Percentiles rank a stretch among this genome's conserved stretches.
Conservation (phyloP, 106 monocot genomes). For the Amphibolis antarctica region DNA sequence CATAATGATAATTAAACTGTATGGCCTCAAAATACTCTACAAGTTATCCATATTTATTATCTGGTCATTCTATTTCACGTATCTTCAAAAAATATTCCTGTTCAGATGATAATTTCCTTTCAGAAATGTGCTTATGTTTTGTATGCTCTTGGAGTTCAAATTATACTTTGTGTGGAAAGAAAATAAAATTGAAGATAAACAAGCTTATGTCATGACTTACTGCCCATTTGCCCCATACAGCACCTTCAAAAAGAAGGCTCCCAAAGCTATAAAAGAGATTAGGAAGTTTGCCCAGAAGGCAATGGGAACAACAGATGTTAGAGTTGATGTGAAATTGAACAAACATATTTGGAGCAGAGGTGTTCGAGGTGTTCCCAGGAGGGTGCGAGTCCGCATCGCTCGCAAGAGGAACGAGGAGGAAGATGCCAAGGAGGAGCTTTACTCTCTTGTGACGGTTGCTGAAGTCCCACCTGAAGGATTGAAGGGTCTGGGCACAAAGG, state of each 20-base stretch:
- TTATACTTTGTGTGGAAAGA: no score
- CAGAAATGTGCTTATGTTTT: background rate
- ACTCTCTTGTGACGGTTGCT: constrained; percentile 21
- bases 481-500: constrained; percentile 20
- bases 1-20: no score
- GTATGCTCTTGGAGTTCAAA: no score
- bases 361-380: constrained; percentile 9
- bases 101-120: no score
- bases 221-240: background rate
- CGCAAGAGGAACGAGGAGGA: constrained; percentile 25
- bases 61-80: no score
- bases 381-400: constrained; percentile 12
- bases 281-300: constrained; percentile 12
- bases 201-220: background rate
- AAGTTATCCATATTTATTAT: no score
- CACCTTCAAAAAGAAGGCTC: constrained; percentile 19
- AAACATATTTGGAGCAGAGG: constrained; percentile 15
- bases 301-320: constrained; percentile 16
- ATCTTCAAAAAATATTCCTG: no score
- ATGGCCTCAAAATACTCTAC: no score
- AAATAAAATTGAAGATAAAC: no score
- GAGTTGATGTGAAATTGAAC: constrained; percentile 17
- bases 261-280: constrained; percentile 17
- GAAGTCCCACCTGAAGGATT: constrained; percentile 17
- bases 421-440: constrained; percentile 28